These are phyloP conservation scores for Chrysophaeum taylorii DNA, from an alignment of 352 stramenopile genomes.

Conservation along the genomic window DNA sequence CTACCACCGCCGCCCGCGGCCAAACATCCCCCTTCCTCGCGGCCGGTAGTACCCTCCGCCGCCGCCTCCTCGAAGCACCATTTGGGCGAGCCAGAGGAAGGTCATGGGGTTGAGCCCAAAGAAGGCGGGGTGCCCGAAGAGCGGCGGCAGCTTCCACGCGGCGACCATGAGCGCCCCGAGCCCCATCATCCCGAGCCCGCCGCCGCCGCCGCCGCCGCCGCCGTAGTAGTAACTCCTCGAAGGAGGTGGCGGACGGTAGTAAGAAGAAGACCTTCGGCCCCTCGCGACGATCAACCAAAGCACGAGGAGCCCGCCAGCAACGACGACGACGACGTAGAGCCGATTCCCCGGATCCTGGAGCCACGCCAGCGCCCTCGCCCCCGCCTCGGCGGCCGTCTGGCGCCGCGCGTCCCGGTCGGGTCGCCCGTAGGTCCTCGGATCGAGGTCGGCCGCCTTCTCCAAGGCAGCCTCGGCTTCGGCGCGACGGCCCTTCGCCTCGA, in stretches of 20 bases:
- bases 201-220: not conserved
- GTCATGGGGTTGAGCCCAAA: not conserved
- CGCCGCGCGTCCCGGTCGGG: not conserved
- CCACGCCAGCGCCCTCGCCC: not conserved
- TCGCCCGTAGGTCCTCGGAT: not conserved
- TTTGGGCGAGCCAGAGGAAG: too few relatives aligned
- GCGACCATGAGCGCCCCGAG: conserved; percentile 7
- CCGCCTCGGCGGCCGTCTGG: not conserved
- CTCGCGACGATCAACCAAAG: not conserved
- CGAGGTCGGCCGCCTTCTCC: not conserved
- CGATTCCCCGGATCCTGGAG: not conserved
- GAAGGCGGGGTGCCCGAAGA: not conserved
- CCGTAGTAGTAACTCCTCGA: not conserved
- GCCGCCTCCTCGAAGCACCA: too few relatives aligned
- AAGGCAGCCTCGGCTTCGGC: not conserved
- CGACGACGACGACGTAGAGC: not conserved
- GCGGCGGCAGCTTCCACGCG: conserved; percentile 3
- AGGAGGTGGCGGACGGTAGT: too few relatives aligned
- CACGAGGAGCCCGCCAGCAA: not conserved
- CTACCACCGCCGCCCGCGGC: too few relatives aligned
- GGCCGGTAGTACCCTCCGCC: too few relatives aligned
- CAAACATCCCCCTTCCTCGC: too few relatives aligned
- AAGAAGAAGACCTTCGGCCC: too few relatives aligned
- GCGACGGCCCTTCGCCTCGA: not conserved
- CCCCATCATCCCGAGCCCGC: not conserved